Percentiles rank a stretch among this genome's conserved stretches.
Evolutionary conservation across 2,329 filamentous ascomycete species (phyloP).

Genomic region (Fusarium continuum): DNA sequence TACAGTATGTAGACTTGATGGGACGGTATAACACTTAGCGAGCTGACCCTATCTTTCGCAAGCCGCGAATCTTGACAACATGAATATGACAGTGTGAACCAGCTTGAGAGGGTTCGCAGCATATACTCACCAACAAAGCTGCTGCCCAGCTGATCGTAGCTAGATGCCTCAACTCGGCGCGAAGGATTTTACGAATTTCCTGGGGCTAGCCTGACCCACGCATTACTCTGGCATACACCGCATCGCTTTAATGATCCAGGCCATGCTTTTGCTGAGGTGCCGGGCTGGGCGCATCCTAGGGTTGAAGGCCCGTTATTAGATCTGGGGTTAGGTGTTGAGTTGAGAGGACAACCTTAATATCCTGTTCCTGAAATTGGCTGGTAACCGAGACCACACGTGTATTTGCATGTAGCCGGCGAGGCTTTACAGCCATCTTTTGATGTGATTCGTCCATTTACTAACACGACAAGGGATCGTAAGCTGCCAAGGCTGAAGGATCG

Average conservation of each 20-base stretch:
- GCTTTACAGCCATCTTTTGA: fast-evolving
- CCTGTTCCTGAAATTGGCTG: background rate
- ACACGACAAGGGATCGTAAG: background rate
- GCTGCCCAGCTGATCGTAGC: background rate
- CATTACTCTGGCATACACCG: no score
- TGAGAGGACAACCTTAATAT: background rate
- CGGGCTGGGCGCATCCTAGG: background rate
- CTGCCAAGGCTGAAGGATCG: background rate
- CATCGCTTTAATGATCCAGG: background rate
- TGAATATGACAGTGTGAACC: no score
- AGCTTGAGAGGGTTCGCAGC: background rate
- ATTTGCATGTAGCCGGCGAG: background rate
- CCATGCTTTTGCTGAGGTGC: background rate
- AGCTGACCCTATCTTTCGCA: no score
- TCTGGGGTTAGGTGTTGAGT: background rate
- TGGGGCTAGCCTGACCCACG: background rate
- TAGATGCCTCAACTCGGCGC: background rate
- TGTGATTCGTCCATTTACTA: background rate
- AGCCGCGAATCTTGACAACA: no score
- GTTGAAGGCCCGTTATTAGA: background rate
- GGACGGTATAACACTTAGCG: no score
- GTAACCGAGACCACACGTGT: no score
- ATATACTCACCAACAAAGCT: background rate
- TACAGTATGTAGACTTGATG: no score
- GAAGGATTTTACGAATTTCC: fast-evolving